Conservation (phyloP, 2,329 filamentous ascomycete species). For the Aspergillus intermedius region DNA sequence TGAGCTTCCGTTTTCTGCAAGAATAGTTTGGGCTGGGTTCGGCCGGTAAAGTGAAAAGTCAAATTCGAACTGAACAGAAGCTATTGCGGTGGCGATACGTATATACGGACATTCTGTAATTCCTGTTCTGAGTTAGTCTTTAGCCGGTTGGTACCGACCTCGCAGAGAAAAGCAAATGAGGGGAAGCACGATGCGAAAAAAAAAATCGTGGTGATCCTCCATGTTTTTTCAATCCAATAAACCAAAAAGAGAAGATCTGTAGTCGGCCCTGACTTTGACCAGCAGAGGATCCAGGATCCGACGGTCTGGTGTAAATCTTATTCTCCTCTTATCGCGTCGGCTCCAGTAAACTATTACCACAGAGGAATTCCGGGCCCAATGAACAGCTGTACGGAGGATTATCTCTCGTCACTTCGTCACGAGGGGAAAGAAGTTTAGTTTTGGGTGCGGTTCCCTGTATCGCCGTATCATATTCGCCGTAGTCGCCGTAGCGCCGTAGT, state of each 20-base stretch:
- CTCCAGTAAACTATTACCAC: no score
- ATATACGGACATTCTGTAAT: not conserved
- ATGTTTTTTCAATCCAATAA: no score
- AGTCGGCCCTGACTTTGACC: constrained; percentile 9
- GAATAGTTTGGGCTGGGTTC: not conserved
- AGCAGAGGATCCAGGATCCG: not conserved
- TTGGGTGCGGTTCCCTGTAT: not conserved
- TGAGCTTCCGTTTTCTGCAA: not conserved
- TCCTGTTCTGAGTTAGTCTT: no score
- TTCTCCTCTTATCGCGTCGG: no score
- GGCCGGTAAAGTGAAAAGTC: not conserved
- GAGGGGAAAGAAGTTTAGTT: not conserved
- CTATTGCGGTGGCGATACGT: not conserved
- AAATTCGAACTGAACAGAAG: not conserved
- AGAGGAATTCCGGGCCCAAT: not conserved
- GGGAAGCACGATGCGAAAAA: not conserved
- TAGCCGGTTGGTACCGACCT: not conserved
- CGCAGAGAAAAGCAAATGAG: not conserved
- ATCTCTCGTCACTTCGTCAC: not conserved
- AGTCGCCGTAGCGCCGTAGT: no score
- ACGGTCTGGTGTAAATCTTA: not conserved
- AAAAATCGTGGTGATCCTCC: constrained; percentile 6
- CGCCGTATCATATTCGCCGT: not conserved
- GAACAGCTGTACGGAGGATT: not conserved
- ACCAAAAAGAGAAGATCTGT: constrained; percentile 2